These are phyloP conservation scores for Eucalyptus marginata DNA, from an alignment of 345 rosid genomes.

Conservation along the genomic window DNA sequence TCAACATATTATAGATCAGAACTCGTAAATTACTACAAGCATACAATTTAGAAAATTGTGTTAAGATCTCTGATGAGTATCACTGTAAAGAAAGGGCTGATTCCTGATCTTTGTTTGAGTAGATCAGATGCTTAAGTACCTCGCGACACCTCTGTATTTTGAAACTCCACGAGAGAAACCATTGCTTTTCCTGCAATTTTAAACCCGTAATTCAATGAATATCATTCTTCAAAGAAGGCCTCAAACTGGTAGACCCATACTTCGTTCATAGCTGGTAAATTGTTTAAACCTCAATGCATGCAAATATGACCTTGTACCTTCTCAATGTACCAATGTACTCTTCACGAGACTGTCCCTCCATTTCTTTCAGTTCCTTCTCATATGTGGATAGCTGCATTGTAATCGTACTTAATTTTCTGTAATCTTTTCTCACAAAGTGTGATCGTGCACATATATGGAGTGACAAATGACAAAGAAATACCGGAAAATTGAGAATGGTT, in stretches of 20 bases:
- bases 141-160: constrained; percentile 93
- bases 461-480: constrained; percentile 9
- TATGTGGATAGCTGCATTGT: constrained; percentile 39
- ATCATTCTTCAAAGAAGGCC: background rate
- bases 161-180: constrained; percentile 97
- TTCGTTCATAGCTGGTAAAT: background rate
- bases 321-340: constrained; percentile 86
- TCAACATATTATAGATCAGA: background rate
- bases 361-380: constrained; percentile 53
- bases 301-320: constrained; percentile 24
- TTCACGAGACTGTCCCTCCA: constrained; percentile 75
- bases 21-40: background rate
- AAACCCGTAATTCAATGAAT: background rate
- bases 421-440: background rate
- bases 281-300: background rate
- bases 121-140: constrained; percentile 12
- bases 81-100: background rate
- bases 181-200: constrained; percentile 61
- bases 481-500: constrained; percentile 75
- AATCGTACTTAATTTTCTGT: background rate
- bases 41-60: background rate
- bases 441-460: background rate
- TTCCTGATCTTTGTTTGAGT: background rate
- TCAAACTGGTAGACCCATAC: background rate
- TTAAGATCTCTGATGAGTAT: background rate